phyloP scores from a whole-genome alignment of 2,329 filamentous ascomycete species.

The Pestalotiopsis sp. region DNA sequence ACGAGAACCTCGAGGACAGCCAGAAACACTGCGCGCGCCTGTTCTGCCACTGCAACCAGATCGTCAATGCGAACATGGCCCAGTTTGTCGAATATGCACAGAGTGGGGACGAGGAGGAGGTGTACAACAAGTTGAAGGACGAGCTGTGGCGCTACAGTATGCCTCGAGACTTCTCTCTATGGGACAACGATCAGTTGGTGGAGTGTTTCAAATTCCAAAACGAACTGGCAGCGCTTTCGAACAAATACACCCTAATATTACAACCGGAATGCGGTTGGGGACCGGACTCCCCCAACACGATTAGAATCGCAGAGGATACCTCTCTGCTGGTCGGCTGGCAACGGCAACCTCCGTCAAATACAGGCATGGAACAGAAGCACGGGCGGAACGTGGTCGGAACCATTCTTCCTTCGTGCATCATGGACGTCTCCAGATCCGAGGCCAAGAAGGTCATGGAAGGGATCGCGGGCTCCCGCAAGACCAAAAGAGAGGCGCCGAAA shows the following conservation, averaged over 20 bases:
- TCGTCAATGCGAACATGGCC: background rate
- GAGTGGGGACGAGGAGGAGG: background rate
- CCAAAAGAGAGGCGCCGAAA: background rate
- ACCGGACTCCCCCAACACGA: background rate
- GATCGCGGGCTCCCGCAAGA: background rate
- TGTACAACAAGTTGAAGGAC: background rate
- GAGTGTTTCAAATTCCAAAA: background rate
- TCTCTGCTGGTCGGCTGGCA: background rate
- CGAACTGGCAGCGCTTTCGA: background rate
- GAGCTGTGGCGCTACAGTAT: conserved; percentile 3
- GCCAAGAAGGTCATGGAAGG: background rate
- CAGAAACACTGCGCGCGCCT: background rate
- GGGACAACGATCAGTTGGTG: background rate
- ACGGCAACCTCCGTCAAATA: background rate
- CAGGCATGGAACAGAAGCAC: background rate
- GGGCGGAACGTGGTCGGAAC: background rate
- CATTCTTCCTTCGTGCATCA: background rate
- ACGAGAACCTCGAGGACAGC: background rate
- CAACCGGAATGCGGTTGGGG: background rate
- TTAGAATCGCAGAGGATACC: background rate
- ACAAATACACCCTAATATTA: background rate
- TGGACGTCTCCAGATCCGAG: background rate
- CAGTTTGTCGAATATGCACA: background rate
- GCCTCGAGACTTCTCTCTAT: background rate
- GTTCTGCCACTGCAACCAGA: background rate